Evolutionary conservation across 345 rosid species (phyloP).

Genomic region (Linum lewisii): DNA sequence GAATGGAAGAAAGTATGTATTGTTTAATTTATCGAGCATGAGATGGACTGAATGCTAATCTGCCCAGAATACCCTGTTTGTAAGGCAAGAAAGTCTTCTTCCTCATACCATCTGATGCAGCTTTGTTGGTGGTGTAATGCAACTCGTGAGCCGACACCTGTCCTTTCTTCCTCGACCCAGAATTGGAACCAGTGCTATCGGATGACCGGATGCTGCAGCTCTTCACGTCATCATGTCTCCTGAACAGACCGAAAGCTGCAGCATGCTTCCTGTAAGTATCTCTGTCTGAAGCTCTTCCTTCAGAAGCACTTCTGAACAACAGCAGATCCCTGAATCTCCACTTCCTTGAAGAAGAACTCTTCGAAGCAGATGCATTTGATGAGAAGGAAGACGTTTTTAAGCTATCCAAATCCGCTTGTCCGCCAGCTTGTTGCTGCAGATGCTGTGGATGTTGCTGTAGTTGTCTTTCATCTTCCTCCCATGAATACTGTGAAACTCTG

Average conservation of each 20-base stretch:
- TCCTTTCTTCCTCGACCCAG: slow-evolving; percentile 29
- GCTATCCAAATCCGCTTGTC: slow-evolving; percentile 5
- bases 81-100: slow-evolving; percentile 88
- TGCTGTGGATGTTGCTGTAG: slow-evolving; percentile 9
- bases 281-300: slow-evolving; percentile 59
- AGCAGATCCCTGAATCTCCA: slow-evolving; percentile 76
- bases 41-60: slow-evolving; percentile 53
- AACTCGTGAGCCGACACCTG: slow-evolving; percentile 68
- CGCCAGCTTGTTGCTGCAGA: slow-evolving; percentile 16
- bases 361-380: slow-evolving; percentile 18
- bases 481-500: slow-evolving; percentile 62
- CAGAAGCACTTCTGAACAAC: slow-evolving; percentile 84
- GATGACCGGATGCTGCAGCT: slow-evolving; percentile 34
- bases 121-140: slow-evolving; percentile 75
- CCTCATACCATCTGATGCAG: slow-evolving; percentile 59
- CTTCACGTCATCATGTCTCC: slow-evolving; percentile 48
- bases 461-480: slow-evolving; percentile 58
- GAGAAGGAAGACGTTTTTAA: slow-evolving; percentile 8
- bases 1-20: not conserved
- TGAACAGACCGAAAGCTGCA: slow-evolving; percentile 25
- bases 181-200: slow-evolving; percentile 18
- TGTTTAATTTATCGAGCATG: slow-evolving; percentile 9
- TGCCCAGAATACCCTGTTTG: slow-evolving; percentile 66
- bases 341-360: slow-evolving; percentile 54
- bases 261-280: slow-evolving; percentile 40